Base-by-base conservation (phyloP, 2,329 filamentous ascomycete species). In the Rhynchosporium agropyri region DNA sequence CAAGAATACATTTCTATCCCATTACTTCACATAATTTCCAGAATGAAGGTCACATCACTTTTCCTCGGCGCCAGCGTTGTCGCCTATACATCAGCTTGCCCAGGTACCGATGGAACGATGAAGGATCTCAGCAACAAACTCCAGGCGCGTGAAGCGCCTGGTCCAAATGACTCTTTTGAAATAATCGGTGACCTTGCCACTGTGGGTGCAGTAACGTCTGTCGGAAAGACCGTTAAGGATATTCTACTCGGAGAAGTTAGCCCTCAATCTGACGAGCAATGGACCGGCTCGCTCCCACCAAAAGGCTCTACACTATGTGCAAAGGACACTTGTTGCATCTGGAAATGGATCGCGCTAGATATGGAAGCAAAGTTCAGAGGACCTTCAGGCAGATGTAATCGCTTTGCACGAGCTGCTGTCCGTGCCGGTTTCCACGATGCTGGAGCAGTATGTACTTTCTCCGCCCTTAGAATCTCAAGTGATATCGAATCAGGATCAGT, bases 101-200 rank as follows among this genome's bases (percentile, higher is more conserved):
- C 58, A 15, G 58, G 58, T 3, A 38, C 38, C 8, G 58, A 60
- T 13, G 28, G 15, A 26, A 28, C 49, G 33, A 54, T 60, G 58
- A 48, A 20, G 42, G 58, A 60, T n/a, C 58, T 60, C 42, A 40
- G 54, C 13, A 48, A 6, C 49, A 54, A 45, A 38, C 58, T 60
- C 29, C 12, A 2, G 15, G 28, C 50, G 38, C 33, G 50, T 26
- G 33, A 40, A 40, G 29, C 12, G 4, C 49, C 49, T 26, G 50
- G 50, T 28, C 33, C 50, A 8, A 54, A 54, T 86, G 69, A 85
- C 83, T 69, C 89, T 86, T 67, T 91, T 79, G 46, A 98, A 85
- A 72, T 96, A 90, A 77, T 91, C 97, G 6, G 90, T 91, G 29
- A 91, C 82, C 57, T 87, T 31, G 58, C 56, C 13, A 64, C 62